Evolutionary conservation across 148 eudicot species (phyloP), one percentile per base, ranked within the genome.

Genomic region (Mesembryanthemum crystallinum): DNA sequence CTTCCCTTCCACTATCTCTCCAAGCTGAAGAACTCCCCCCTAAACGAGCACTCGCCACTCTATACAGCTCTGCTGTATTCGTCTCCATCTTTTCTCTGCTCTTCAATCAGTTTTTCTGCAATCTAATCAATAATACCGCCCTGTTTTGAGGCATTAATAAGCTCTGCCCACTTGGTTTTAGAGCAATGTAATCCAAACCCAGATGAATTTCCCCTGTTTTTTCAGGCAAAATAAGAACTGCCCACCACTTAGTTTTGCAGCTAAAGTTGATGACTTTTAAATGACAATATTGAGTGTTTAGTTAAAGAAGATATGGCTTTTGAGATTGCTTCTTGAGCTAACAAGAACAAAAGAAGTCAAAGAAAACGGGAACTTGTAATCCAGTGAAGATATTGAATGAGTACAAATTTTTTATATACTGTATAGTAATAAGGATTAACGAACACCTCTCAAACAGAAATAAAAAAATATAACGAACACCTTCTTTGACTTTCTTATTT

Each of bases 31-130:
- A 82, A 37, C 85, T 84, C 35, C 89, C 78, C 58, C 89, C 84
- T 74, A 88, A 61, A 28, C 94, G 79, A 20, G 83, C 87, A 79
- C 91, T 88, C 64, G 84, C 86, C 18, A 82, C 89, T 78, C 91
- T 83, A 43, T 77, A 84, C 33, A 81, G 63, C n/a, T 86, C 90
- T 30, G 81, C 83, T 58, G 76, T 67, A 65, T 83, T 82, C 20
- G 78, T 70, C 77, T 86, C 88, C 88, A 88, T 90, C 59, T 28
- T 15, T 33, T 76, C 67, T n/a, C n/a, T n/a, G n/a, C 13, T 35
- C 1, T 10, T 15, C 66, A 59, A 60, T 42, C 29, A 7, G 49
- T 8, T 25, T 76, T 29, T 11, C 57, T 76, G 24, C 17, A 37
- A 76, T 64, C 72, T 27, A 54, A 67, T 67, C 5, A n/a, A 2